phyloP scores from a whole-genome alignment of 495 filamentous ascomycete genomes.

The Aspergillus panamensis region DNA sequence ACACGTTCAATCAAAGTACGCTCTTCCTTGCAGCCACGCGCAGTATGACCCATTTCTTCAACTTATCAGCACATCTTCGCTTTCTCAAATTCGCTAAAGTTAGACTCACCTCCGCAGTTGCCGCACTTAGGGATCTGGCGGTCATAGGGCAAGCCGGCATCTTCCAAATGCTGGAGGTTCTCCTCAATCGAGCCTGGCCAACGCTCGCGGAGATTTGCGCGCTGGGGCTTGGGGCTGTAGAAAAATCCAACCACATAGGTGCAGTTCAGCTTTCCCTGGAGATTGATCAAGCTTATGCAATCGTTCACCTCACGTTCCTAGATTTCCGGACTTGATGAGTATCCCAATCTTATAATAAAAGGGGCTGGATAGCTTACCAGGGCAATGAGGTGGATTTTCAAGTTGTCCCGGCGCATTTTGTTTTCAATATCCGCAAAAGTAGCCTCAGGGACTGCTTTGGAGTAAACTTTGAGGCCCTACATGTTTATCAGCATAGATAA shows the following conservation, averaged over 20 bases:
- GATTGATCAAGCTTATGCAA: conserved; percentile 72
- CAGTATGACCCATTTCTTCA: conserved; percentile 69
- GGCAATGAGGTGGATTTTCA: conserved; percentile 71
- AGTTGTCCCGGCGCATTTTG: conserved; percentile 61
- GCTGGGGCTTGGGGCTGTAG: conserved; percentile 59
- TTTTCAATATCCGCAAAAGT: conserved; percentile 71
- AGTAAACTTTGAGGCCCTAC: conserved; percentile 63
- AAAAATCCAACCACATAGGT: conserved; percentile 72
- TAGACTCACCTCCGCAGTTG: conserved; percentile 59
- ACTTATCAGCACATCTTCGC: conserved; percentile 16
- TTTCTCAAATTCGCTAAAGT: background rate
- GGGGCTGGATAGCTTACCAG: conserved; percentile 37
- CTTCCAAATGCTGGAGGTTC: conserved; percentile 67
- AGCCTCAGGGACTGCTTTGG: conserved; percentile 64
- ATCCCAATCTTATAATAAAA: background rate
- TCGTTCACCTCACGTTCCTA: conserved; percentile 54
- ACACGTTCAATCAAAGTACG: conserved; percentile 41
- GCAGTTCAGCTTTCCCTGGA: conserved; percentile 75
- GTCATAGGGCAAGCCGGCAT: conserved; percentile 69
- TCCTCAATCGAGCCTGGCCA: conserved; percentile 67
- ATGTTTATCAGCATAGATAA: conserved; percentile 18
- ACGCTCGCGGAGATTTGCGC: conserved; percentile 52
- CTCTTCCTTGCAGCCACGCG: conserved; percentile 64
- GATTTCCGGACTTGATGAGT: background rate
- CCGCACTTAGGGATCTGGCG: conserved; percentile 63